Base-by-base conservation (phyloP, 2,329 filamentous ascomycete species). In the Microthyrium microscopicum region DNA sequence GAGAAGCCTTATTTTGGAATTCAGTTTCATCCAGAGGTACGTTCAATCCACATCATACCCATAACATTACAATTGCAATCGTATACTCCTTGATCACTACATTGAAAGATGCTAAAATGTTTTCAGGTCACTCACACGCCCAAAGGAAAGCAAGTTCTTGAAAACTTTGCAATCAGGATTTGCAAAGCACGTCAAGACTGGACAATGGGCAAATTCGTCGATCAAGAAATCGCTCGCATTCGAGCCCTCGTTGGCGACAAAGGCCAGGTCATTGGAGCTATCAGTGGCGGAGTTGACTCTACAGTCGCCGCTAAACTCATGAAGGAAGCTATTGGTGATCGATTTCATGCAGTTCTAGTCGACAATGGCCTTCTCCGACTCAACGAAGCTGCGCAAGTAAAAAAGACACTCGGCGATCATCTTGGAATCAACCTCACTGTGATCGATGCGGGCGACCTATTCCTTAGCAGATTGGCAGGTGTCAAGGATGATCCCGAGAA, bases 11-110 rank as follows among this genome's bases (percentile, higher is more conserved):
- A 81, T 44, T 92, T 74, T 48, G 81, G 78, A 35, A 70, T 93
- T 29, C 85, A 94, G 51, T 87, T 93, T 54, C 85, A 93, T 54
- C 84, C 85, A 1, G 85, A 94, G 53, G n/a, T n/a, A n/a, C n/a
- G n/a, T n/a, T n/a, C n/a, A n/a, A n/a, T n/a, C n/a, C n/a, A n/a
- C n/a, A n/a, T n/a, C n/a, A n/a, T n/a, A n/a, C n/a, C n/a, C n/a
- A n/a, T n/a, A n/a, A n/a, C n/a, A n/a, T n/a, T n/a, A n/a, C n/a
- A n/a, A n/a, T n/a, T n/a, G n/a, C n/a, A n/a, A n/a, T n/a, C n/a
- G n/a, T n/a, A n/a, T n/a, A n/a, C n/a, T n/a, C n/a, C n/a, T n/a
- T n/a, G n/a, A n/a, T n/a, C n/a, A n/a, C n/a, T n/a, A n/a, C n/a
- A n/a, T n/a, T n/a, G n/a, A n/a, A n/a, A n/a, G n/a, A n/a, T n/a